Base-by-base conservation (phyloP, 805 yeast species). In the Candida caryicola region DNA sequence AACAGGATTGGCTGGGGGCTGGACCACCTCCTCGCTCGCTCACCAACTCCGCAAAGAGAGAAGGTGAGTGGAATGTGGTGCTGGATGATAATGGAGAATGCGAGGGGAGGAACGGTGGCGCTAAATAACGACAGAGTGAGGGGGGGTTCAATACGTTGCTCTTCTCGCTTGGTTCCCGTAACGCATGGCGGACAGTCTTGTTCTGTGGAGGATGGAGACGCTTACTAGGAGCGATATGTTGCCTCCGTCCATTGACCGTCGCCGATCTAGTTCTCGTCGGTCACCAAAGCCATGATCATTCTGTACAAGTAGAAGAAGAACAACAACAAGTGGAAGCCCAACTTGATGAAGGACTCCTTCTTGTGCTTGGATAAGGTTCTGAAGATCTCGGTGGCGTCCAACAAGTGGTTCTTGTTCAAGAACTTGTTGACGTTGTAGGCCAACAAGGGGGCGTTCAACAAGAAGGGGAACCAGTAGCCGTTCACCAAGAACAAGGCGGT, bases 371-470 rank as follows among this genome's bases (percentile, higher is more conserved):
- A 77, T 57, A 91, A 77, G 29, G 97, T 90, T 72, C 98, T 80
- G 70, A 93, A 93, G 55, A 91, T 93, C 65, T 91, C 97, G 31
- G 99, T 91, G 42, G 98, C 98, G 64, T 93, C 99, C 62, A 90
- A 79, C 47, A 86, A 70, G 60, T 91, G 90, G 60, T 82, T 81
- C 65, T 87, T 88, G 53, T 77, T 79, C 62, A 82, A 66, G 56
- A 87, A 77, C 64, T 86, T 86, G 71, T 84, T 82, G 43, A 71
- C 80, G 61, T 93, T 93, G 74, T 74, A 93, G 19, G 89, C 93
- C 38, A 86, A 66, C 46, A 93, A 71, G 33, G 98, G 97, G 49
- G 81, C 67, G 64, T 87, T 87, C 57, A 93, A 62, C 54, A 90
- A 66, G 63, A 91, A 82, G 16, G 88, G 80, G 60, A 88, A 79